Evolutionary conservation across 345 rosid genomes (phyloP).

Genomic region (Odontarrhena argentea): DNA sequence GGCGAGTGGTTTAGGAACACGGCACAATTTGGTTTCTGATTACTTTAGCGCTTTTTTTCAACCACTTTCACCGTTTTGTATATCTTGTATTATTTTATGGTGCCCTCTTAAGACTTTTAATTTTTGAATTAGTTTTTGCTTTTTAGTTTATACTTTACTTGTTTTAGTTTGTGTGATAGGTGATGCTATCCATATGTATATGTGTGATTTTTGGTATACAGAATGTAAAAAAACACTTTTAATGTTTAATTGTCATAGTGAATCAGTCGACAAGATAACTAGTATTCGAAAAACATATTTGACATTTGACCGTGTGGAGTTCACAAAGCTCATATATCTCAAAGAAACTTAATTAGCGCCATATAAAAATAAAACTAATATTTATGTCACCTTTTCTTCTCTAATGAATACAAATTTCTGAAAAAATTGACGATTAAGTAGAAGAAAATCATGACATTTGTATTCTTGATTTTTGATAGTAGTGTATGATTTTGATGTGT

Average conservation of each 20-base stretch:
- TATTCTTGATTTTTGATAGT: too few species aligned
- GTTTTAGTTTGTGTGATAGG: conserved; percentile 25
- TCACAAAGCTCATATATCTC: too few species aligned
- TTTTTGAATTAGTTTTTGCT: conserved; percentile 20
- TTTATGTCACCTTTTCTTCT: too few species aligned
- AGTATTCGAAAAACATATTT: too few species aligned
- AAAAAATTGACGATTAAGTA: too few species aligned
- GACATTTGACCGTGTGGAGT: too few species aligned
- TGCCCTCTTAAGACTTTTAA: conserved; percentile 2
- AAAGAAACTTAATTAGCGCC: too few species aligned
- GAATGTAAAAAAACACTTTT: conserved; percentile 23
- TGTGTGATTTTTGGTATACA: conserved; percentile 9
- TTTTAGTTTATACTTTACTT: not conserved
- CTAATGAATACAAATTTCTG: too few species aligned
- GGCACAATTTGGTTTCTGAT: conserved; percentile 15
- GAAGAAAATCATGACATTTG: too few species aligned
- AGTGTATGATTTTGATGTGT: too few species aligned
- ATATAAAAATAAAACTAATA: too few species aligned
- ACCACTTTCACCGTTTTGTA: conserved; percentile 29
- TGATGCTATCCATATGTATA: conserved; percentile 22
- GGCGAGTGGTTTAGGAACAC: conserved; percentile 39
- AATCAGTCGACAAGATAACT: too few species aligned
- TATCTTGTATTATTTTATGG: conserved; percentile 1
- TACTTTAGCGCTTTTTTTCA: conserved; percentile 15
- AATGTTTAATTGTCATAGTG: not conserved